Percentiles rank a stretch among this genome's conserved stretches.
Evolutionary conservation across 176 grass and related monocot genomes (phyloP).

Genomic region (Dactylis glomerata): DNA sequence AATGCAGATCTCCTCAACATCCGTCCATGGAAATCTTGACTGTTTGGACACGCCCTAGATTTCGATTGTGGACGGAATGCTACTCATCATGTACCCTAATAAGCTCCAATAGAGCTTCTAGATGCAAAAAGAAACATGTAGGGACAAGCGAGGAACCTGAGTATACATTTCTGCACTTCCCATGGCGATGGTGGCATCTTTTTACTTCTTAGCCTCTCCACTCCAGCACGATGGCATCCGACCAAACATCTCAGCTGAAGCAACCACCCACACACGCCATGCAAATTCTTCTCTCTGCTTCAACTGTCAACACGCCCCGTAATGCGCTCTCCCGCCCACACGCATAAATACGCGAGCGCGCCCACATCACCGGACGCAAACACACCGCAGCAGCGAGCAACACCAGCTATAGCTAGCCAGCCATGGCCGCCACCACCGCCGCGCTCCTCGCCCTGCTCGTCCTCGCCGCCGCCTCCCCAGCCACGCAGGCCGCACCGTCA

Average conservation of each 20-base stretch:
- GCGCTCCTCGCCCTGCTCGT: not conserved
- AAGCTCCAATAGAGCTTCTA: too few relatives aligned
- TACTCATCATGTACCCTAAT: too few relatives aligned
- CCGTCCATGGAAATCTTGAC: not conserved
- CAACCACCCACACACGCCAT: slow-evolving; percentile 12
- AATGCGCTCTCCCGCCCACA: not conserved
- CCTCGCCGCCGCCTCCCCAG: not conserved
- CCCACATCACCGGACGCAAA: not conserved
- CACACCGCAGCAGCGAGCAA: not conserved
- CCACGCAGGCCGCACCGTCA: not conserved
- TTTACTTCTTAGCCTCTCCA: not conserved
- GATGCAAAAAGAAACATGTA: too few relatives aligned
- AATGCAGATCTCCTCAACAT: not conserved
- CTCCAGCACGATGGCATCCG: slow-evolving; percentile 4
- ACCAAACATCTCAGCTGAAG: slow-evolving; percentile 1
- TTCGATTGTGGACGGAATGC: too few relatives aligned
- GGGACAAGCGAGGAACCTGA: not conserved
- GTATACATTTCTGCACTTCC: not conserved
- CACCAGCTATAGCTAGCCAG: not conserved
- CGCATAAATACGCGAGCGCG: not conserved
- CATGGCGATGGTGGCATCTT: not conserved
- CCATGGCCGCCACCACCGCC: slow-evolving; percentile 9
- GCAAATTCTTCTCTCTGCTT: not conserved
- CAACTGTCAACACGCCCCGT: not conserved
- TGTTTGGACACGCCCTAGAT: not conserved